Evolutionary conservation across 306 rosid genomes (phyloP).

Genomic region (Elaeagnus macrophylla): DNA sequence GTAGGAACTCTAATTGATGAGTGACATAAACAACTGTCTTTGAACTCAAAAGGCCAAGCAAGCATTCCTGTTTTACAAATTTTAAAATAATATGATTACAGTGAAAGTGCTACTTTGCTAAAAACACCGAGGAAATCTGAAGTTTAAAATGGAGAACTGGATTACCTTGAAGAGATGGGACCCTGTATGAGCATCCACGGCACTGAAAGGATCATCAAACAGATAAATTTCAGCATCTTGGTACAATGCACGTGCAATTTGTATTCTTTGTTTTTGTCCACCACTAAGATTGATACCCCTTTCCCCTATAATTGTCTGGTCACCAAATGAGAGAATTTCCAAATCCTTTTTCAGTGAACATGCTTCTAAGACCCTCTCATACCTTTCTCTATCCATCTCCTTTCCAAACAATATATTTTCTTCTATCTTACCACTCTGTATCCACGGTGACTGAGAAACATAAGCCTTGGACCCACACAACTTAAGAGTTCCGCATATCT

Average conservation of each 20-base stretch:
- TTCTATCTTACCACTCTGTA: constrained; percentile 72
- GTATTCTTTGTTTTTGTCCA: constrained; percentile 77
- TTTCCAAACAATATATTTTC: constrained; percentile 61
- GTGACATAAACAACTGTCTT: constrained; percentile 70
- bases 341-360: constrained; percentile 57
- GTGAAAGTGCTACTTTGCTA: background rate
- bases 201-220: constrained; percentile 78
- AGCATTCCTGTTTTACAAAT: constrained; percentile 44
- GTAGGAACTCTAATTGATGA: constrained; percentile 77
- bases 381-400: constrained; percentile 54
- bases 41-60: constrained; percentile 57
- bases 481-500: constrained; percentile 49
- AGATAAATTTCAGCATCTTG: constrained; percentile 68
- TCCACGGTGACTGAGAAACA: constrained; percentile 80
- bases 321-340: constrained; percentile 61
- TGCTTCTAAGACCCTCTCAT: constrained; percentile 57
- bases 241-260: constrained; percentile 70
- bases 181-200: constrained; percentile 82
- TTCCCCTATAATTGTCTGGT: constrained; percentile 74
- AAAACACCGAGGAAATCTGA: background rate
- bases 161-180: constrained; percentile 63
- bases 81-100: background rate
- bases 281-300: constrained; percentile 80
- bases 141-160: constrained; percentile 3
- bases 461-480: constrained; percentile 70